These are phyloP conservation scores for Colletotrichum liaoningense DNA, from an alignment of 2,329 filamentous ascomycete species.

Conservation along the genomic window DNA sequence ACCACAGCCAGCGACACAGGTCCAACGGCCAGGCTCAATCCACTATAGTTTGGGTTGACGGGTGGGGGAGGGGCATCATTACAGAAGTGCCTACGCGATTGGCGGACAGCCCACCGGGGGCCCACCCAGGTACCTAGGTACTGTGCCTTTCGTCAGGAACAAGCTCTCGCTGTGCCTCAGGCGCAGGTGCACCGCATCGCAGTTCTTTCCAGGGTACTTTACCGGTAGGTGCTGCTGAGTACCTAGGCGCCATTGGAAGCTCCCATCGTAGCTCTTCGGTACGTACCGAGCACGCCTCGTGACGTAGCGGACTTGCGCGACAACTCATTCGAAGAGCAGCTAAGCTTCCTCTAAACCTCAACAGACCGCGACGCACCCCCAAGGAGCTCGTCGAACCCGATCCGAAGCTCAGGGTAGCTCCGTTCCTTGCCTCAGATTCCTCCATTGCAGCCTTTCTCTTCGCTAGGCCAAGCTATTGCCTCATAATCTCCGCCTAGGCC, in stretches of 20 bases:
- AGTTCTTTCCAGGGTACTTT: too few relatives aligned
- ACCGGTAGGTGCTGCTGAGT: too few relatives aligned
- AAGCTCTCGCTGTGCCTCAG: constrained; percentile 4
- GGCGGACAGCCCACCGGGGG: not conserved
- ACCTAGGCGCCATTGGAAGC: not conserved
- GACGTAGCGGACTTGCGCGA: constrained; percentile 28
- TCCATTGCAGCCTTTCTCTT: not conserved
- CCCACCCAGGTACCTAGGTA: not conserved
- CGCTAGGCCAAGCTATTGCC: not conserved
- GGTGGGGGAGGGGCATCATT: constrained; percentile 33
- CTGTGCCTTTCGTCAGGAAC: not conserved
- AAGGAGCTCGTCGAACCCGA: constrained; percentile 15
- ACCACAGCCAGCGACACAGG: not conserved
- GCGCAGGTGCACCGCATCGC: not conserved
- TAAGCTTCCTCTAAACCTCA: constrained; percentile 17
- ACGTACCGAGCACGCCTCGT: constrained; percentile 31
- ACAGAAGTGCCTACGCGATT: constrained; percentile 8
- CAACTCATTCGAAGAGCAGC: constrained; percentile 4
- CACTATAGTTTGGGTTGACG: constrained; percentile 15
- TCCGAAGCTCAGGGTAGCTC: constrained; percentile 7
- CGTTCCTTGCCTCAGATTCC: not conserved
- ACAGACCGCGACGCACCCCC: not conserved
- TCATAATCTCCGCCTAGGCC: not conserved
- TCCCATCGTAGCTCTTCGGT: not conserved
- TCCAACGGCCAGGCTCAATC: not conserved